Evolutionary conservation across 768 basidiomycete species (phyloP).

Genomic region (Cyclocybe aegerita): DNA sequence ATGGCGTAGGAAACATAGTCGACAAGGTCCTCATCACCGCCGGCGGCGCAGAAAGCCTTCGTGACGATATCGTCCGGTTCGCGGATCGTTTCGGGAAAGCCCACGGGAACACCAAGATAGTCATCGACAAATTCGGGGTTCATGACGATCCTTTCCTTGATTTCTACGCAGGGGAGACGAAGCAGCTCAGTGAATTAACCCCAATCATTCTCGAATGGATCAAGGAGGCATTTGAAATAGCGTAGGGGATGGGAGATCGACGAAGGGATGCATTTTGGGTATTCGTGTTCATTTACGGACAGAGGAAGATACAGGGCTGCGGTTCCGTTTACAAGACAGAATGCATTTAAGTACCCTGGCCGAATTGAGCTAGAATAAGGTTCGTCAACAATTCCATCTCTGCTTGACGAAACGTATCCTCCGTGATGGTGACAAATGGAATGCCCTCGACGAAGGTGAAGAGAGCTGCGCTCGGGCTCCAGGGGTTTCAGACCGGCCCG

Average conservation of each 20-base stretch:
- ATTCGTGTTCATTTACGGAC: no score
- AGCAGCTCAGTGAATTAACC: conserved; percentile 19
- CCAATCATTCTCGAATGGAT: conserved; percentile 20
- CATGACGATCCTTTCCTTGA: conserved; percentile 18
- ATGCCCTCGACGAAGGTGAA: no score
- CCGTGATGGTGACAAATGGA: no score
- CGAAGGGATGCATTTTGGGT: neutral
- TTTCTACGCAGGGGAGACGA: conserved; percentile 15
- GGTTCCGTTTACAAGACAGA: no score
- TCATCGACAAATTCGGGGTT: conserved; percentile 14
- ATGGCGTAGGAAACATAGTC: conserved; percentile 18
- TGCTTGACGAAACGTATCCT: no score
- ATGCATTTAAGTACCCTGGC: no score
- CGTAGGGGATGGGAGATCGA: neutral
- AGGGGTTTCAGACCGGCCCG: no score
- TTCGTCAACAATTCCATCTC: no score
- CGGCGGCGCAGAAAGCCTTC: conserved; percentile 24
- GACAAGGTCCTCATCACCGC: conserved; percentile 24
- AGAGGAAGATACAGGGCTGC: no score
- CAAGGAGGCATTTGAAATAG: conserved; percentile 3
- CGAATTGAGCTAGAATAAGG: no score
- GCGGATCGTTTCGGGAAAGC: conserved; percentile 10
- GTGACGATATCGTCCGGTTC: conserved; percentile 24
- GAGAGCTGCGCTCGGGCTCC: no score
- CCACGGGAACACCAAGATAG: conserved; percentile 7